These are phyloP conservation scores for Leucoagaricus sp. DNA, from an alignment of 1,284 basidiomycete species.

Conservation along the genomic window DNA sequence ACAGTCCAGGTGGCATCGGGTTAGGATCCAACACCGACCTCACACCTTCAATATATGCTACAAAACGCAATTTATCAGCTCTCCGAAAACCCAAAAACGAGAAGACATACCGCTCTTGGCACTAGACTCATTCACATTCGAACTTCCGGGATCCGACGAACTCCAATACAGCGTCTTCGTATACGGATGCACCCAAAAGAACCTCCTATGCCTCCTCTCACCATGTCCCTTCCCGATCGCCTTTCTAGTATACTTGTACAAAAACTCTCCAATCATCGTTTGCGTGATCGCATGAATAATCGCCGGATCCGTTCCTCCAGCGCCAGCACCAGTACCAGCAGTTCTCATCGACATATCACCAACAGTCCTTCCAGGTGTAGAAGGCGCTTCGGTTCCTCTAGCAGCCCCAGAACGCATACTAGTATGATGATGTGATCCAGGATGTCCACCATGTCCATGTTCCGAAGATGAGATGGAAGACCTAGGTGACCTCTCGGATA, in stretches of 20 bases:
- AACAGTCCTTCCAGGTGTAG: conserved; percentile 44
- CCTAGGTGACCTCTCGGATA: conserved; percentile 65
- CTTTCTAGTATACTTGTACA: conserved; percentile 96
- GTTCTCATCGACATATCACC: conserved; percentile 8
- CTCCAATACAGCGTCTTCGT: conserved; percentile 99
- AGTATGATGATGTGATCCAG: conserved; percentile 43
- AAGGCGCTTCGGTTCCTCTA: conserved; percentile 26
- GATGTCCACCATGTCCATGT: conserved; percentile 31
- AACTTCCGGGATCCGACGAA: conserved; percentile 88
- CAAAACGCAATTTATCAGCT: conserved; percentile 16
- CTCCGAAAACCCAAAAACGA: conserved; percentile 18
- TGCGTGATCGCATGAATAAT: conserved; percentile 97
- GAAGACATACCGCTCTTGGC: conserved; percentile 89
- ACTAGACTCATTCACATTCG: conserved; percentile 85
- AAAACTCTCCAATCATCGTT: conserved; percentile 99
- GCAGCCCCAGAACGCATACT: conserved; percentile 19
- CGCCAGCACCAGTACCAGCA: not conserved
- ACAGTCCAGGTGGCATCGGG: conserved; percentile 89
- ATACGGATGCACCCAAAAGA: conserved; percentile 99
- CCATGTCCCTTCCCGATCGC: conserved; percentile 92
- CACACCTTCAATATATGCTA: conserved; percentile 96
- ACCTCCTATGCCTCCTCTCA: conserved; percentile 89
- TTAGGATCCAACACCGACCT: conserved; percentile 90
- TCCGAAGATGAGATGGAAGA: conserved; percentile 77
- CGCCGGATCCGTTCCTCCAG: conserved; percentile 71